phyloP scores from a whole-genome alignment of 129 eudicot species.

The Dittrichia graveolens region DNA sequence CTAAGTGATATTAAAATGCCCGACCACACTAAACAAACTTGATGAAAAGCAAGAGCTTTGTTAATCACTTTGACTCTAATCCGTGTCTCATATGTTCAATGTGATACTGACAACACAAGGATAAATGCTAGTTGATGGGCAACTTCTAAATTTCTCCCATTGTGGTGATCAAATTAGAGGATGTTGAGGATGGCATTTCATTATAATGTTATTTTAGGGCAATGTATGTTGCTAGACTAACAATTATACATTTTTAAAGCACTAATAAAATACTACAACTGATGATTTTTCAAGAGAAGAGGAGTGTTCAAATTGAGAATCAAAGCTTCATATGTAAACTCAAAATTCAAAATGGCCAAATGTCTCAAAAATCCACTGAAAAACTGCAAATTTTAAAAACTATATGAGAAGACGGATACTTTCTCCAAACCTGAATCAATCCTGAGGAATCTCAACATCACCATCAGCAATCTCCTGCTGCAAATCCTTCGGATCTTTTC shows the following conservation, averaged over 20 bases:
- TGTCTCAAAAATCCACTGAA: background rate
- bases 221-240: too few species aligned
- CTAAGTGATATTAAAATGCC: too few species aligned
- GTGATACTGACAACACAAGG: too few species aligned
- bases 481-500: conserved; percentile 71
- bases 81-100: too few species aligned
- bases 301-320: background rate
- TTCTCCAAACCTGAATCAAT: conserved; percentile 29
- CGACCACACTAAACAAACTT: too few species aligned
- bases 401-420: conserved; percentile 15
- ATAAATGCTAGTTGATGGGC: too few species aligned
- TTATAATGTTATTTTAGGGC: too few species aligned
- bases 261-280: background rate
- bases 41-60: too few species aligned
- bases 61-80: too few species aligned
- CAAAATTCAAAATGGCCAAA: background rate
- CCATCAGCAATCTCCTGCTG: conserved; percentile 64
- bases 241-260: background rate
- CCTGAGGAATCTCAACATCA: conserved; percentile 62
- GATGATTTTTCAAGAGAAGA: background rate
- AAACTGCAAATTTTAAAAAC: conserved; percentile 4
- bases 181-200: too few species aligned
- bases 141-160: too few species aligned
- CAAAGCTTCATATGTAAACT: background rate
- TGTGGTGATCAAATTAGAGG: too few species aligned